Evolutionary conservation across 108 stramenopile genomes (phyloP).

Genomic region (Pinguiococcus pyrenoidosus): DNA sequence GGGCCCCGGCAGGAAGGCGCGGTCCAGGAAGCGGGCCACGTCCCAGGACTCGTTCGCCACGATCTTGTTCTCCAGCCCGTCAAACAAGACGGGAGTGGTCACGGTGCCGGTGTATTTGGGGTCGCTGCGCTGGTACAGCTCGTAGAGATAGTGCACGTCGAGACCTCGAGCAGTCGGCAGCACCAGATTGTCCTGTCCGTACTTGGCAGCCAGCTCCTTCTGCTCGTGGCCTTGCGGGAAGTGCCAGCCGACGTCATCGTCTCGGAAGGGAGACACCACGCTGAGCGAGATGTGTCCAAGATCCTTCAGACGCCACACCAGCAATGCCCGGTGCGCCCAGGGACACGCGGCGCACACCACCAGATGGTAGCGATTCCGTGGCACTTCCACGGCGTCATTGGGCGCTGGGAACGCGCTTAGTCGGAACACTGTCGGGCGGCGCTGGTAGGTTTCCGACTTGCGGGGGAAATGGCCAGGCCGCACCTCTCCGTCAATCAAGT

Average conservation of each 20-base stretch:
- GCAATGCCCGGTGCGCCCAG: too few relatives aligned
- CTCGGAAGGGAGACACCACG: too few relatives aligned
- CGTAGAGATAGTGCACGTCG: not conserved
- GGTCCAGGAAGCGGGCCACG: constrained; percentile 55
- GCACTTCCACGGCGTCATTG: too few relatives aligned
- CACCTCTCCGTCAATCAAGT: not conserved
- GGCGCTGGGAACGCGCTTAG: not conserved
- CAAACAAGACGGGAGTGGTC: constrained; percentile 61
- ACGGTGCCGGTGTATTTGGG: constrained; percentile 50
- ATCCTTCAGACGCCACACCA: too few relatives aligned
- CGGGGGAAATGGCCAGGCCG: constrained; percentile 1
- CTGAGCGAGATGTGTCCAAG: too few relatives aligned
- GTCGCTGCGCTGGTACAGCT: not conserved
- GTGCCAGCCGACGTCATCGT: too few relatives aligned
- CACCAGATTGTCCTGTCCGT: not conserved
- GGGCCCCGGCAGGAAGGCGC: too few relatives aligned
- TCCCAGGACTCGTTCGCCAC: constrained; percentile 68
- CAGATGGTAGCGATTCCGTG: too few relatives aligned
- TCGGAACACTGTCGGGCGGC: not conserved
- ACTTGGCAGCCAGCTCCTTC: not conserved
- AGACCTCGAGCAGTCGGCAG: too few relatives aligned
- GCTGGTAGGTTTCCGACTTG: not conserved
- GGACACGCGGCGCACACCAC: too few relatives aligned
- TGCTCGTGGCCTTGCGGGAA: too few relatives aligned
- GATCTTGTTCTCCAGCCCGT: constrained; percentile 44